A percentile compares a stretch with the other conserved stretches of the same genome.
Conservation (phyloP, 148 eudicot genomes). For the Arbutus unedo region DNA sequence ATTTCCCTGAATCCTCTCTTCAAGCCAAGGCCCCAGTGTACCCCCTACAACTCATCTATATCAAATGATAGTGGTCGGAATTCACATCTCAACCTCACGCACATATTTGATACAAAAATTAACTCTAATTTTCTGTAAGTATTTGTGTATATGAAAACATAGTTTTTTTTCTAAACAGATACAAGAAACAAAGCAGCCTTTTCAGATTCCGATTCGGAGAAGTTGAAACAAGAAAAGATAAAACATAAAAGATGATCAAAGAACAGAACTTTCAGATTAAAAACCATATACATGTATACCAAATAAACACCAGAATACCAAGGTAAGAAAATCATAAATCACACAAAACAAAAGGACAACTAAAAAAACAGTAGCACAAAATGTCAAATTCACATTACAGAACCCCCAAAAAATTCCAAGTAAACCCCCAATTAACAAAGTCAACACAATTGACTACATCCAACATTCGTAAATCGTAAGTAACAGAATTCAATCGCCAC, state of each 20-base stretch:
- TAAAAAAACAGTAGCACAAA: background rate
- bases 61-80: background rate
- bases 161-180: background rate
- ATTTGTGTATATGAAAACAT: background rate
- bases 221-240: background rate
- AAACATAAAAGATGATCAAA: no score
- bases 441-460: background rate
- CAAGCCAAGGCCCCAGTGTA: background rate
- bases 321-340: background rate
- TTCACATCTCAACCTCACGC: background rate
- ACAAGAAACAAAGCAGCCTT: background rate
- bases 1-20: no score
- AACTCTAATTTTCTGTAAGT: background rate
- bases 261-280: background rate
- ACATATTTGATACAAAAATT: background rate
- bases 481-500: background rate
- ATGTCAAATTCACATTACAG: background rate
- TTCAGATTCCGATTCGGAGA: background rate
- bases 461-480: background rate
- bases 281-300: background rate
- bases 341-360: background rate
- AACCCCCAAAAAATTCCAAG: background rate
- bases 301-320: background rate
- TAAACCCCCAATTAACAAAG: background rate
- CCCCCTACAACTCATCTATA: background rate